A percentile compares a stretch with the other conserved stretches of the same genome.
Evolutionary conservation across 2,329 filamentous ascomycete species (phyloP).

Genomic region (Pseudocercospora fuligena): DNA sequence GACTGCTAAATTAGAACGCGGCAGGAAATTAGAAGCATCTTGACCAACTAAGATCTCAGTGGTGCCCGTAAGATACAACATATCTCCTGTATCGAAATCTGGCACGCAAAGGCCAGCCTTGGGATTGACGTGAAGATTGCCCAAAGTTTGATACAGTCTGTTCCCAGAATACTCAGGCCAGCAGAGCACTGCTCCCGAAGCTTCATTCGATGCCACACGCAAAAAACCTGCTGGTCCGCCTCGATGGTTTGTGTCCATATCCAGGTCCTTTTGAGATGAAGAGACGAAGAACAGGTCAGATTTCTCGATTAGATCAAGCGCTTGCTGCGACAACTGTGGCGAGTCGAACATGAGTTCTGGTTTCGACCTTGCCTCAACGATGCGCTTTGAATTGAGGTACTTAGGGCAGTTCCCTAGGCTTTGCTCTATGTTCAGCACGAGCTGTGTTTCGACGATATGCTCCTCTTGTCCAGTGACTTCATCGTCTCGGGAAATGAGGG

Average conservation of each 20-base stretch:
- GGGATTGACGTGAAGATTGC: slow-evolving; percentile 73
- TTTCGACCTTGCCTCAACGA: slow-evolving; percentile 60
- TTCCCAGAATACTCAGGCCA: slow-evolving; percentile 90
- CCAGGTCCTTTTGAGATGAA: slow-evolving; percentile 62
- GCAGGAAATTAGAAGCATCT: slow-evolving; percentile 66
- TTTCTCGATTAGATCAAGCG: slow-evolving; percentile 63
- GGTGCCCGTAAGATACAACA: slow-evolving; percentile 74
- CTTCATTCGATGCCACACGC: slow-evolving; percentile 65
- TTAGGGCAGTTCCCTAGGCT: slow-evolving; percentile 84
- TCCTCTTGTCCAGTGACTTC: slow-evolving; percentile 35
- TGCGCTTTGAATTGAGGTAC: slow-evolving; percentile 76
- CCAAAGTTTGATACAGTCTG: slow-evolving; percentile 79
- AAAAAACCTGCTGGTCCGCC: slow-evolving; percentile 77
- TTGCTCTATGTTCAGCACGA: slow-evolving; percentile 72
- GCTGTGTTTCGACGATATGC: slow-evolving; percentile 52
- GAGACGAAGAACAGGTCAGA: slow-evolving; percentile 82
- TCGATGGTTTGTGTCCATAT: slow-evolving; percentile 85
- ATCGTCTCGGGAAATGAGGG: slow-evolving; percentile 48
- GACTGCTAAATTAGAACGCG: slow-evolving; percentile 74
- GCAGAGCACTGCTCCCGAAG: slow-evolving; percentile 57
- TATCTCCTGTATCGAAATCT: slow-evolving; percentile 72
- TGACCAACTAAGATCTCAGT: slow-evolving; percentile 69
- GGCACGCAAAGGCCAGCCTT: slow-evolving; percentile 73
- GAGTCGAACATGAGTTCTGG: slow-evolving; percentile 58
- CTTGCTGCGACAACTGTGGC: slow-evolving; percentile 57